Conservation (phyloP, 441 rosid species). For the Populus trichocarpa region DNA sequence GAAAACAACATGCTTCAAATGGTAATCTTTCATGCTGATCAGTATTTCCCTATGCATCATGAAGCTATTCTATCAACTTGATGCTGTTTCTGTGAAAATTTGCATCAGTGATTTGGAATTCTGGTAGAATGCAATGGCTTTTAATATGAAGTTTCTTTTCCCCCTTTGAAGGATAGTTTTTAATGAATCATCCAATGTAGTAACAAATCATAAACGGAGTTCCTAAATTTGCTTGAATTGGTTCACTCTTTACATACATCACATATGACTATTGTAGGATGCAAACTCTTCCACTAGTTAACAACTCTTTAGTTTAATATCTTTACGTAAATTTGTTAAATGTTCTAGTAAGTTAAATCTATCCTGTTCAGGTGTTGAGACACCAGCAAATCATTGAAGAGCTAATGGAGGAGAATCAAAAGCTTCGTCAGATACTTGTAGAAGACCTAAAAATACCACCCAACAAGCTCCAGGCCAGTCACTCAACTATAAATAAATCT, state of each 20-base stretch:
- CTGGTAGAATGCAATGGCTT: not conserved
- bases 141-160: not conserved
- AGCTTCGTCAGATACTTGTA: constrained; percentile 63
- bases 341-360: not conserved
- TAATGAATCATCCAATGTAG: not conserved
- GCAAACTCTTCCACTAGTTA: not conserved
- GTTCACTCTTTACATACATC: not conserved
- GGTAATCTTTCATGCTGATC: constrained; percentile 41
- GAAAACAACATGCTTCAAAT: constrained; percentile 80
- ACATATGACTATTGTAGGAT: not conserved
- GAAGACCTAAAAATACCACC: constrained; percentile 82
- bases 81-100: not conserved
- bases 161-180: not conserved
- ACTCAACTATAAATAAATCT: constrained; percentile 34
- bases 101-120: not conserved
- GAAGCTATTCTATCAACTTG: not conserved
- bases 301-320: not conserved
- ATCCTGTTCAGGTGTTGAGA: constrained; percentile 58
- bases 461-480: constrained; percentile 48
- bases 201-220: not conserved
- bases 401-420: constrained; percentile 74
- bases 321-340: not conserved
- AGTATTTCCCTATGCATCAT: not conserved
- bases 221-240: not conserved
- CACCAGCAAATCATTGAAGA: constrained; percentile 79